Conservation (phyloP, 2,329 filamentous ascomycete genomes). For the Aureobasidium namibiae region DNA sequence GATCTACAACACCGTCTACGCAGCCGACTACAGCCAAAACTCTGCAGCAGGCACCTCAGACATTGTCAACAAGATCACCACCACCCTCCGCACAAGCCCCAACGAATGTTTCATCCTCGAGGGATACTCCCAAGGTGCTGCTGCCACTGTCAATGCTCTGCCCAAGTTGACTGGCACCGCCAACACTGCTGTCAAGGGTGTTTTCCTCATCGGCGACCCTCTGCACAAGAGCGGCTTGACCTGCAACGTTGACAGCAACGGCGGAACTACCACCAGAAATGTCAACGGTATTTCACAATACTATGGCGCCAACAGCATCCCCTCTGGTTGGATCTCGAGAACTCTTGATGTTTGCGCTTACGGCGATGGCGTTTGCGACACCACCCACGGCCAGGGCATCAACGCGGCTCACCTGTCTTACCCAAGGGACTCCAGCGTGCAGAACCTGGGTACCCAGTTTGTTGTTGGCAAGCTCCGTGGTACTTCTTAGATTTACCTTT, state of each 20-base stretch:
- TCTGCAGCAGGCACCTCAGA: slow-evolving; percentile 24
- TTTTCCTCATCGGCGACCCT: slow-evolving; percentile 30
- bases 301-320: slow-evolving; percentile 17
- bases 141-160: slow-evolving; percentile 29
- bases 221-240: slow-evolving; percentile 25
- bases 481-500: neutral
- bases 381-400: slow-evolving; percentile 26
- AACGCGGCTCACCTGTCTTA: slow-evolving; percentile 27
- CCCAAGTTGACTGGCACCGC: slow-evolving; percentile 24
- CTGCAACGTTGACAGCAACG: slow-evolving; percentile 30
- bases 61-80: slow-evolving; percentile 27
- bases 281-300: slow-evolving; percentile 22
- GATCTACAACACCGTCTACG: slow-evolving; percentile 30
- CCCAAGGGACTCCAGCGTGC: slow-evolving; percentile 19
- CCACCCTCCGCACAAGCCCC: slow-evolving; percentile 20
- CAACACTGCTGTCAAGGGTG: slow-evolving; percentile 30
- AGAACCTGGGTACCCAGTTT: slow-evolving; percentile 25
- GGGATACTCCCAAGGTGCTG: slow-evolving; percentile 32
- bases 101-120: slow-evolving; percentile 30
- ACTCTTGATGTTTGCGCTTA: slow-evolving; percentile 31
- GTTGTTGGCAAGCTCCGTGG: slow-evolving; percentile 16
- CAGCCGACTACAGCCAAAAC: slow-evolving; percentile 24
- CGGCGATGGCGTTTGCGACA: slow-evolving; percentile 32
- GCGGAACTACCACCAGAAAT: slow-evolving; percentile 26
- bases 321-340: slow-evolving; percentile 27